A percentile compares a stretch with the other conserved stretches of the same genome.
Conservation (phyloP, 2,329 filamentous ascomycete genomes). For the Blumeriella jaapii region DNA sequence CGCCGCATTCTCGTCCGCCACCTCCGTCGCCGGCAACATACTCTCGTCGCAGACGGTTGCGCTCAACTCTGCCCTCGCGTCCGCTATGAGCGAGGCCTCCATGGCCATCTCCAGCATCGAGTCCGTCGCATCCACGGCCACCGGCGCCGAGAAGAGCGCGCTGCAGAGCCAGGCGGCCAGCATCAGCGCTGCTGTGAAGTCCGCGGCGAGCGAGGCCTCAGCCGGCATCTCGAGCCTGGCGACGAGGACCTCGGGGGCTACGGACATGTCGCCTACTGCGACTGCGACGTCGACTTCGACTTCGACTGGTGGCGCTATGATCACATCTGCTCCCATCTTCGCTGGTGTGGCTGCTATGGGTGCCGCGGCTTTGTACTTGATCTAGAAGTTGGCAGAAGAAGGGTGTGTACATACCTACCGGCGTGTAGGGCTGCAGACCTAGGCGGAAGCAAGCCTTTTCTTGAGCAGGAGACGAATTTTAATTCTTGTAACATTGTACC, state of each 20-base stretch:
- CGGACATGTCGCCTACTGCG: no score
- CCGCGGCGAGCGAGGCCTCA: conserved; percentile 1
- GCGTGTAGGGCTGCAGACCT: no score
- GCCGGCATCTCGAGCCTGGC: no score
- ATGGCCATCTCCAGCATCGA: conserved; percentile 1
- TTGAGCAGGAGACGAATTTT: no score
- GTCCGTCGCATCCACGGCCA: conserved; percentile 8
- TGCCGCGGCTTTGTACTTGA: conserved; percentile 9
- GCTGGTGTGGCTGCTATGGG: conserved; percentile 9
- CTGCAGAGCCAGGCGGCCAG: conserved; percentile 4
- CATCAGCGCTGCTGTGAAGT: conserved; percentile 3
- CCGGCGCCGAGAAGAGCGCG: conserved; percentile 7
- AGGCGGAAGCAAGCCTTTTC: no score
- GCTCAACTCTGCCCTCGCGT: conserved; percentile 3
- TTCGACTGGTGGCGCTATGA: no score
- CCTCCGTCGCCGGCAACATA: neutral
- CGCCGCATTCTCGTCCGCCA: conserved; percentile 1
- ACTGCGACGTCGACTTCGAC: no score
- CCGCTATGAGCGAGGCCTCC: conserved; percentile 5
- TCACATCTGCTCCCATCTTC: conserved; percentile 10
- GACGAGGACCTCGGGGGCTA: conserved; percentile 2
- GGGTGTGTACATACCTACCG: no score
- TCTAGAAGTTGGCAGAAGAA: conserved; percentile 2
- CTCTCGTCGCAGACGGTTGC: neutral
- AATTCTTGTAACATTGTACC: no score